These are phyloP conservation scores for Polygonum aviculare DNA, from an alignment of 148 eudicot species.

Conservation along the genomic window DNA sequence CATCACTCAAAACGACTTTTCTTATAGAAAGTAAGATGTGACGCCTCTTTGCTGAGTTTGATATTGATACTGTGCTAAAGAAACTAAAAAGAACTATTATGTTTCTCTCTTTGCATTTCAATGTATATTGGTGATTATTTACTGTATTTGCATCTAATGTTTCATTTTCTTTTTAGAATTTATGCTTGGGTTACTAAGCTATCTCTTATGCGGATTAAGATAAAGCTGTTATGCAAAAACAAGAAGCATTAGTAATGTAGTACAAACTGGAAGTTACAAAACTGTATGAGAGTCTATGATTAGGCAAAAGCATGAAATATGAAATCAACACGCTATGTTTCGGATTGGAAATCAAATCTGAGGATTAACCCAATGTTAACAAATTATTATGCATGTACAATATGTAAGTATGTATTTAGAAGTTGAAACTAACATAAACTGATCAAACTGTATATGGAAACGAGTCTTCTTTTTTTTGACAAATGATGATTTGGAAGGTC, in stretches of 20 bases:
- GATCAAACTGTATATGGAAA: not conserved
- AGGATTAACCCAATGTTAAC: not conserved
- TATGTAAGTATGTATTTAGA: not conserved
- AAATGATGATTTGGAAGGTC: not conserved
- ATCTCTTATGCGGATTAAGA: not conserved
- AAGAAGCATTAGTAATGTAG: not conserved
- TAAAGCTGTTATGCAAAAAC: not conserved
- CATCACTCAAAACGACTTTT: conserved; percentile 31
- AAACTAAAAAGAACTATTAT: not conserved
- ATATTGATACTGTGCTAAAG: not conserved
- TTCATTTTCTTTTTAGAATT: not conserved
- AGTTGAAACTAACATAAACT: not conserved
- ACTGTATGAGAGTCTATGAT: not conserved
- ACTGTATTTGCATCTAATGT: not conserved
- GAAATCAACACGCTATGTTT: not conserved
- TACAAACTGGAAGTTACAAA: not conserved
- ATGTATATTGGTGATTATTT: not conserved
- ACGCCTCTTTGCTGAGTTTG: not conserved
- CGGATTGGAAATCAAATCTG: not conserved
- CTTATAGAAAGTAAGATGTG: conserved; percentile 29
- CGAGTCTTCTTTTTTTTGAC: not conserved
- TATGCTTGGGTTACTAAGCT: not conserved
- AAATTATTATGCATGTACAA: not conserved
- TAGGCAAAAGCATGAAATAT: not conserved
- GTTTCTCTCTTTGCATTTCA: not conserved